Base-by-base conservation (phyloP, 768 basidiomycete species). In the Hygrophorus russula region DNA sequence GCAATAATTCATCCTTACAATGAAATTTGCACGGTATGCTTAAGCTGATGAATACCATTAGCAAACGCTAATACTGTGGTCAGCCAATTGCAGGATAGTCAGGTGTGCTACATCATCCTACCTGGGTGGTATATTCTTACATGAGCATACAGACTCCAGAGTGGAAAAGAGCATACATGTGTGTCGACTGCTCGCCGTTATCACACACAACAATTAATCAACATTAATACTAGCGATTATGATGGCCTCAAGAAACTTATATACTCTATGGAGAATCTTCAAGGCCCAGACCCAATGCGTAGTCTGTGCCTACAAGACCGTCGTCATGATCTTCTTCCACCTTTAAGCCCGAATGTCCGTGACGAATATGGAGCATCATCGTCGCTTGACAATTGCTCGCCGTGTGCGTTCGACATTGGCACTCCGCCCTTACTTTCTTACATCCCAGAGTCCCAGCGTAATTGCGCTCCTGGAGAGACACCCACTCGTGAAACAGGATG, bases 161-260 rank as follows among this genome's bases (percentile, higher is more conserved):
- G 60, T 88, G 80, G 80, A 76, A 76, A 49, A 73, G 67, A 50
- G 77, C 74, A 2, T 80, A 83, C 55, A 80, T 82, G 80, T 76
- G 45, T 36, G 64, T 73, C 47, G 30, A 63, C 55, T 50, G 32
- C 20, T 31, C 51, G 33, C 19, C 29, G 28, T 33, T 29, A 20
- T 36, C 42, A 43, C 19, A 42, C 29, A 18, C 20, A 31, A n/a
- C 41, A 14, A 27, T 27, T 13, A 15, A 46, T 36, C 27, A 32
- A 32, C 34, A 31, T 30, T 39, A 14, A n/a, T 47, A 46, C 37
- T 19, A 88, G 85, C 55, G 76, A 88, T 57, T 89, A 88, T 53
- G 71, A 71, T 1, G 74, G 68, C 5, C 71, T 89, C 11, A 86
- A 87, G 59, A 80, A 74, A 49, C 66, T 69, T 10, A 79, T 88